Conservation (phyloP, 306 rosid species). For the barrel medic (Medicago truncatula) region MtrunA17r5.0-ANR NC_053049.1:13217501-13218000, state of each 20-base stretch:
- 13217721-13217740: constrained; percentile 66
- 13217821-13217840: too few relatives aligned
- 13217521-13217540: too few relatives aligned
- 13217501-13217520: too few relatives aligned
- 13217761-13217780: constrained; percentile 61
- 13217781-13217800: not conserved
- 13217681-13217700: not conserved
- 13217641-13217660: too few relatives aligned
- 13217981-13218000: too few relatives aligned
- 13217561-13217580: not conserved
- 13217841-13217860: not conserved
- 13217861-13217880: not conserved
- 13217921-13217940: not conserved
- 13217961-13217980: not conserved
- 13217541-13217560: too few relatives aligned
- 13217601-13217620: not conserved
- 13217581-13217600: too few relatives aligned
- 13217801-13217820: too few relatives aligned
- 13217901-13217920: not conserved
- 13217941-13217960: not conserved
- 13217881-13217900: not conserved
- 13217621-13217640: too few relatives aligned
- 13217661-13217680: not conserved
- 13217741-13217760: constrained; percentile 61
- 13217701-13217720: constrained; percentile 4